Evolutionary conservation across 768 basidiomycete species (phyloP).

Genomic region (Amylocystis lapponica): DNA sequence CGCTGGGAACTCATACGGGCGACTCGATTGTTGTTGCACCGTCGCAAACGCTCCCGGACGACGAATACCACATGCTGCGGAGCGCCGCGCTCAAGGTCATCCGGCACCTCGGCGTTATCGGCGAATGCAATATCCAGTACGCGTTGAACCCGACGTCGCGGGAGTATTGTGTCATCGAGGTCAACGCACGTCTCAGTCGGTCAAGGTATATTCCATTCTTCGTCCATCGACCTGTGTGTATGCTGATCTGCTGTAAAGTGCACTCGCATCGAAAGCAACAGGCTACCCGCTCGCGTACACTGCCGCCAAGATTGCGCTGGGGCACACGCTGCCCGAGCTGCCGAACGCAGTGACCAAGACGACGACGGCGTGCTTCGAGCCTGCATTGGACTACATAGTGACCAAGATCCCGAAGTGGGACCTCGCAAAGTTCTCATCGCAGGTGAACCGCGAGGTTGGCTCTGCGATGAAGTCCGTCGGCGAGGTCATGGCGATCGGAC

Average conservation of each 20-base stretch:
- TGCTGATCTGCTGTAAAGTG: conserved; percentile 40
- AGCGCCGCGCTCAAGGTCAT: conserved; percentile 90
- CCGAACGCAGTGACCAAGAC: conserved; percentile 99
- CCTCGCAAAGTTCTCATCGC: conserved; percentile 89
- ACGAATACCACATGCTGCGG: conserved; percentile 98
- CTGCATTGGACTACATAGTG: conserved; percentile 97
- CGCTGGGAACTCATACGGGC: conserved; percentile 97
- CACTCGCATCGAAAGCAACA: conserved; percentile 96
- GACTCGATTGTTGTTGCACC: conserved; percentile 99
- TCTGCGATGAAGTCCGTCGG: conserved; percentile 99
- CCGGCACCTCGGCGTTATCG: conserved; percentile 86
- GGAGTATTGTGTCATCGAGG: conserved; percentile 98
- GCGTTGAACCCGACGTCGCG: conserved; percentile 88
- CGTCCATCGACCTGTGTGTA: not conserved
- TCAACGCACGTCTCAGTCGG: conserved; percentile 91
- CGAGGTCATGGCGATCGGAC: conserved; percentile 99
- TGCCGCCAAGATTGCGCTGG: conserved; percentile 97
- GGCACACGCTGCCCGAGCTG: conserved; percentile 94
- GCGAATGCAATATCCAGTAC: conserved; percentile 98
- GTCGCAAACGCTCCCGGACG: conserved; percentile 94
- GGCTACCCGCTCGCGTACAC: conserved; percentile 99
- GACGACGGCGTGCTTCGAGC: conserved; percentile 98
- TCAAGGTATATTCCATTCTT: conserved; percentile 46
- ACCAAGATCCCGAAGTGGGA: conserved; percentile 99
- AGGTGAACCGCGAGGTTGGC: conserved; percentile 91